phyloP scores from a whole-genome alignment of 1,284 basidiomycete species.

The Irpex rosettiformis region DNA sequence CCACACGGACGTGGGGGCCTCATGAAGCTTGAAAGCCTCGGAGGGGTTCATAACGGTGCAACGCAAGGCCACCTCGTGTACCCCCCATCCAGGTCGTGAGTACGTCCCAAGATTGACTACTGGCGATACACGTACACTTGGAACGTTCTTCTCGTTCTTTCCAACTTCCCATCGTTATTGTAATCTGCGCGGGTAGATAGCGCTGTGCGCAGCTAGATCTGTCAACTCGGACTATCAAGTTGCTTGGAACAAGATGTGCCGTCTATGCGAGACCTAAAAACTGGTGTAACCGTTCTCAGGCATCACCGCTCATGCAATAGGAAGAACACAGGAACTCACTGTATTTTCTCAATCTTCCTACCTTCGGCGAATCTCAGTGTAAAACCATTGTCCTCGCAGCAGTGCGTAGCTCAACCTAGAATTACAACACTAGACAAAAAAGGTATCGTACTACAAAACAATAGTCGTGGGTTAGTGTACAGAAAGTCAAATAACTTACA shows the following conservation, averaged over 20 bases:
- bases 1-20: neutral
- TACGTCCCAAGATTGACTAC: conserved; percentile 9
- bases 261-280: no score
- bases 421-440: neutral
- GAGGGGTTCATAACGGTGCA: no score
- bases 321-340: no score
- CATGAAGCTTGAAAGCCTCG: neutral
- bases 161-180: conserved; percentile 9
- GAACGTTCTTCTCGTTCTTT: neutral
- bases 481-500: neutral
- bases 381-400: neutral
- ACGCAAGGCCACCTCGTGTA: neutral
- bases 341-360: no score
- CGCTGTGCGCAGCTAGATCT: neutral
- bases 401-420: neutral
- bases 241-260: no score
- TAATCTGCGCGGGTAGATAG: conserved; percentile 1
- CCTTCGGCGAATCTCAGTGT: no score
- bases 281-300: no score
- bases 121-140: conserved; percentile 5
- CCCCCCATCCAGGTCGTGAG: neutral
- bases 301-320: no score
- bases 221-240: neutral
- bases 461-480: neutral
- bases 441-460: neutral